These are phyloP conservation scores for Tetrahymena borealis DNA, from an alignment of 73 alveolate species.

Conservation along the genomic window DNA sequence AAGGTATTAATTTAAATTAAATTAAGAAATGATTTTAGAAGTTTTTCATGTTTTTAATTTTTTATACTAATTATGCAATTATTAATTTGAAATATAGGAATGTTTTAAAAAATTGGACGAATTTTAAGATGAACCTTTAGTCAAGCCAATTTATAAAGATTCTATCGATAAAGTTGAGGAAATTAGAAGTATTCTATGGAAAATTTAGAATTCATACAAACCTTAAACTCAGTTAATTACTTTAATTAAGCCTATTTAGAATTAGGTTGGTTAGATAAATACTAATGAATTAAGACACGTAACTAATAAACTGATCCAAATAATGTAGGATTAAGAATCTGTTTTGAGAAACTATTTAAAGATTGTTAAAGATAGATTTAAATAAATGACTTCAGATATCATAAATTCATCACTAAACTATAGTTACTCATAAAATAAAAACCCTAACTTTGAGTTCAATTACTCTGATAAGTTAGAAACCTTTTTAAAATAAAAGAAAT, in stretches of 20 bases:
- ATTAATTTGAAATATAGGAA: background rate
- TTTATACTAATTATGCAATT: background rate
- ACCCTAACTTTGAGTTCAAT: background rate
- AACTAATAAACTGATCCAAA: constrained; percentile 13
- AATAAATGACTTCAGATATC: background rate
- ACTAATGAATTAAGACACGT: constrained; percentile 28
- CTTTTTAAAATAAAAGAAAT: background rate
- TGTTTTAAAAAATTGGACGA: constrained; percentile 19
- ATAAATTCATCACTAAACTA: background rate
- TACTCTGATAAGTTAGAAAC: background rate
- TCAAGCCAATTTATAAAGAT: constrained; percentile 38
- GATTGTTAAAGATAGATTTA: background rate
- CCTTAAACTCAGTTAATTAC: background rate
- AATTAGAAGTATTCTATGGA: constrained; percentile 22
- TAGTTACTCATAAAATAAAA: background rate
- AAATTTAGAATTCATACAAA: constrained; percentile 2
- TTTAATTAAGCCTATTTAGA: background rate
- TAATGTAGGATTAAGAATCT: constrained; percentile 41
- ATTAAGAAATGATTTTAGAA: background rate
- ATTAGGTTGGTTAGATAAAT: constrained; percentile 1
- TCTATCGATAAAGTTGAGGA: constrained; percentile 25
- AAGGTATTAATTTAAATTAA: background rate
- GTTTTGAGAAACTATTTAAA: constrained; percentile 14
- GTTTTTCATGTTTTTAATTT: background rate
- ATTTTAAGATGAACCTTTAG: constrained; percentile 17